Percentiles rank a stretch among this genome's conserved stretches.
Conservation (phyloP, 306 rosid genomes). For the Pueraria montana region DNA sequence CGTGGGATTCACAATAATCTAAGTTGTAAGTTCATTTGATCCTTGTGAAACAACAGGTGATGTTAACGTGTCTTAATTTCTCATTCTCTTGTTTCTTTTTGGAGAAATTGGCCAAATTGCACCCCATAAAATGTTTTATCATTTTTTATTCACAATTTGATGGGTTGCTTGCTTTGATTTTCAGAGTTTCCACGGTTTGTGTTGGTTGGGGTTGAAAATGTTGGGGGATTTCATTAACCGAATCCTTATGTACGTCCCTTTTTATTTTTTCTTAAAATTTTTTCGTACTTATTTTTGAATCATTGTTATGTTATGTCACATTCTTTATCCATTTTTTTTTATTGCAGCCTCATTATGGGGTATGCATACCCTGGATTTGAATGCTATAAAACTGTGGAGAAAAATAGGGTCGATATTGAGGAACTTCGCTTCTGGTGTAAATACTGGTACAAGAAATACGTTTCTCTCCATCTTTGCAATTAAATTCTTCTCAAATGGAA, state of each 20-base stretch:
- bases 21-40: neutral
- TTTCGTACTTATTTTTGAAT: neutral
- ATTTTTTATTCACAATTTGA: neutral
- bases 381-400: conserved; percentile 86
- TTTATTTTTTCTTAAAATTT: neutral
- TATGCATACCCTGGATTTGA: conserved; percentile 95
- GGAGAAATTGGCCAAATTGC: neutral
- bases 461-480: neutral
- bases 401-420: conserved; percentile 66
- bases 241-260: conserved; percentile 74
- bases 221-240: conserved; percentile 85
- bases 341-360: conserved; percentile 72
- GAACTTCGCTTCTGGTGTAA: conserved; percentile 98
- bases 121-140: neutral
- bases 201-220: conserved; percentile 59
- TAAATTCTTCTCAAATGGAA: neutral
- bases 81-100: conserved; percentile 4
- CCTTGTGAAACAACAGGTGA: conserved; percentile 34
- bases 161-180: conserved; percentile 42
- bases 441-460: conserved; percentile 69
- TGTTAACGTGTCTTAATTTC: neutral
- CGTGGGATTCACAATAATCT: conserved; percentile 5
- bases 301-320: neutral
- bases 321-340: conserved; percentile 2
- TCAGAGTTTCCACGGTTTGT: conserved; percentile 49